phyloP scores from a whole-genome alignment of 2,329 filamentous ascomycete genomes.

The Fusarium anthophilum region DNA sequence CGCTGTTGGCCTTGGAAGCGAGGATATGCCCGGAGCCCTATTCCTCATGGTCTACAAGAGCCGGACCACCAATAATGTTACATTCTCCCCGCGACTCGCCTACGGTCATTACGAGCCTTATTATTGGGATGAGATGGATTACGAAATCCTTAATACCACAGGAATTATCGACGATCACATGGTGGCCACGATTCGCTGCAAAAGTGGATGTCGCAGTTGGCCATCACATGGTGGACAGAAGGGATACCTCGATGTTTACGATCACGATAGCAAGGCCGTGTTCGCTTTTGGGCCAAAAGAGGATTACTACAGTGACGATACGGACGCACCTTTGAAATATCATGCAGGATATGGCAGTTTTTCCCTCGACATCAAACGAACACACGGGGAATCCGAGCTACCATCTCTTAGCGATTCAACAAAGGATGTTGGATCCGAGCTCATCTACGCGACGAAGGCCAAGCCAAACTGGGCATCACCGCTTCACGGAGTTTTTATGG shows the following conservation, averaged over 20 bases:
- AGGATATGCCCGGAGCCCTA: constrained; percentile 61
- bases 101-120: constrained; percentile 62
- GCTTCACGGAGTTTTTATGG: constrained; percentile 63
- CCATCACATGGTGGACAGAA: constrained; percentile 41
- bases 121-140: constrained; percentile 54
- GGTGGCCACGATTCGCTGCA: constrained; percentile 62
- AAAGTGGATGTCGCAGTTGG: constrained; percentile 62
- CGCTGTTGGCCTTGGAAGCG: constrained; percentile 63
- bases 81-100: constrained; percentile 63
- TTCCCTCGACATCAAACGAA: constrained; percentile 63
- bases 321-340: constrained; percentile 57
- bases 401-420: constrained; percentile 46
- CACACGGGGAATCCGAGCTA: constrained; percentile 58
- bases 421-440: constrained; percentile 48
- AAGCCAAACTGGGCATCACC: constrained; percentile 52
- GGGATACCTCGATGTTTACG: constrained; percentile 61
- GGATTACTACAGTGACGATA: constrained; percentile 53
- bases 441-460: constrained; percentile 45
- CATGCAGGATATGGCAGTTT: constrained; percentile 66
- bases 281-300: constrained; percentile 65
- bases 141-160: constrained; percentile 57
- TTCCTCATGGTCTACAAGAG: constrained; percentile 65
- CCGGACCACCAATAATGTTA: constrained; percentile 58
- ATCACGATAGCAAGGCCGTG: constrained; percentile 59
- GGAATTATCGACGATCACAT: constrained; percentile 57